Conservation (phyloP, 108 stramenopile genomes). For the Parmales sp. region DNA sequence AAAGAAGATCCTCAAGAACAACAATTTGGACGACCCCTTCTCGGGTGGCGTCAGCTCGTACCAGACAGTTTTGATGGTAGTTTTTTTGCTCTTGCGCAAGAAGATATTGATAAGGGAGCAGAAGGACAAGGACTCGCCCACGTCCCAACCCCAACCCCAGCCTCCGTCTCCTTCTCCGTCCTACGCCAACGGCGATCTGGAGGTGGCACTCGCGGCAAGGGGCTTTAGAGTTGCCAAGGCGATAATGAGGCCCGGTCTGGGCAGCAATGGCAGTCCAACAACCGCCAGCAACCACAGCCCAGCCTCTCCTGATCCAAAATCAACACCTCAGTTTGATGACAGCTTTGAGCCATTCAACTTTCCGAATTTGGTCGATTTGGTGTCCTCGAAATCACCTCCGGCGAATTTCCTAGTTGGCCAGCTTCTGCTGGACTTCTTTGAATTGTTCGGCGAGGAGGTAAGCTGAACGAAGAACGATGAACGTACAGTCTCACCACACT, state of each 20-base stretch:
- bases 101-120: neutral
- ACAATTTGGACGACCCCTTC: neutral
- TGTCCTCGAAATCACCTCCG: no score
- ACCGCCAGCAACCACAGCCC: no score
- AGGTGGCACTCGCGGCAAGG: no score
- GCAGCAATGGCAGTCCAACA: no score
- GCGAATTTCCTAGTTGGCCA: slow-evolving; percentile 32
- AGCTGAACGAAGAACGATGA: neutral
- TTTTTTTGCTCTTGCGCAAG: neutral
- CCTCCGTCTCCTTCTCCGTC: no score
- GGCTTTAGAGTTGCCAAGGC: no score
- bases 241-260: no score
- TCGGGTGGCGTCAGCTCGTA: neutral
- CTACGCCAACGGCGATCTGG: no score
- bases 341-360: no score
- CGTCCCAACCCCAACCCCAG: neutral
- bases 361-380: no score
- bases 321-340: no score
- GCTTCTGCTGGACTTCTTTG: slow-evolving; percentile 39
- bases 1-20: neutral
- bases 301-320: no score
- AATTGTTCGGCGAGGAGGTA: slow-evolving; percentile 37
- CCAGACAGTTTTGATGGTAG: neutral
- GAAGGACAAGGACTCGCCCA: neutral
- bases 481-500: slow-evolving; percentile 2